Evolutionary conservation across 2,329 filamentous ascomycete species (phyloP), one percentile per base, ranked within the genome.

Genomic region (Colletotrichum orbiculare): DNA sequence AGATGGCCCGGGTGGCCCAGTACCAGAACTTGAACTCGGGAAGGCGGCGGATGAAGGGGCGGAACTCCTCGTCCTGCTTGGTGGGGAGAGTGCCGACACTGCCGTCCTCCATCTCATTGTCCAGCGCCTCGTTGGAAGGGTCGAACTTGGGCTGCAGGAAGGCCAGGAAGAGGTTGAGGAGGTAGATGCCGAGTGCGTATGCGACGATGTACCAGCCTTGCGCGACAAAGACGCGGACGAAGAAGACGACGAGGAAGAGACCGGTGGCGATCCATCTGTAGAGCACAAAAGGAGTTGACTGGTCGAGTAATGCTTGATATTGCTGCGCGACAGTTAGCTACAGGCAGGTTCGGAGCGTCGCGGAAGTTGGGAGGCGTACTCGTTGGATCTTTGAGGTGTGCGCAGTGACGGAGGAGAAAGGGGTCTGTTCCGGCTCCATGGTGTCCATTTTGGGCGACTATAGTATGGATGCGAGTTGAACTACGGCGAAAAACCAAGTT

Each of bases 21-120:
- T 97, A 93, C 96, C 96, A 99, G 85, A 99, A 99, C 87, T 99
- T 99, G 87, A 99, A 99, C 81, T 99, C 96, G 60, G 96, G 96
- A 33, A 99, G 88, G 66, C 96, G 88, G 74, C 96, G 89, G 77
- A 99, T 97, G 76, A 99, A 99, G 4, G 96, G 96, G 69, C 94
- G 89, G 85, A 99, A 99, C 82, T 99, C 96, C 75, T 99, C 94
- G 75, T 98, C 95, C 73, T 93, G 90, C 83, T 97, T 97, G 63
- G 94, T 98, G 33, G 96, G 96, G 47, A 99, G 88, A 34, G 88
- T 88, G 58, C 91, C 90, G 35, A 89, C 88, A 13, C 93, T 87
- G 67, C 96, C 96, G 73, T 97, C 95, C 80, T 99, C 96, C 86
- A 98, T 95, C 70, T 96, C 94, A 76, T 94, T 96, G 78, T 99